A percentile compares a stretch with the other conserved stretches of the same genome.
Evolutionary conservation across 371 early-diverging fungal genomes (phyloP).

Genomic region (Amoeboaphelidium protococcarum): DNA sequence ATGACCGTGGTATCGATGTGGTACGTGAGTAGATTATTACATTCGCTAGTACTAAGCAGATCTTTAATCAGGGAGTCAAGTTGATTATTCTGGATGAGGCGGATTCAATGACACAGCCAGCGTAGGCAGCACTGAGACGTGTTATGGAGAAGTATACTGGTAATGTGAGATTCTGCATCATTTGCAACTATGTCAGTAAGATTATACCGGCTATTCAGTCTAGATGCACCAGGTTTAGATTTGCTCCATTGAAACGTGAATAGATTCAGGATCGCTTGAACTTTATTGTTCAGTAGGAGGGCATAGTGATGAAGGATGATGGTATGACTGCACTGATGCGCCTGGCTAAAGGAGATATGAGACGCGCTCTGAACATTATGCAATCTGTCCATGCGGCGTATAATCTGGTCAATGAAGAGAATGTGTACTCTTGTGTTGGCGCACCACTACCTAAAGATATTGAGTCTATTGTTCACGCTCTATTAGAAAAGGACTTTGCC

Average conservation of each 20-base stretch:
- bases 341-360: conserved; percentile 83
- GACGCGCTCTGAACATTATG: conserved; percentile 75
- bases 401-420: conserved; percentile 35
- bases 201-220: conserved; percentile 96
- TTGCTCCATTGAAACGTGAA: conserved; percentile 54
- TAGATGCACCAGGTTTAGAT: conserved; percentile 92
- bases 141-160: conserved; percentile 95
- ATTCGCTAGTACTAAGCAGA: conserved; percentile 78
- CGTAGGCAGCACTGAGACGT: conserved; percentile 86
- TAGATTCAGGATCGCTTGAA: conserved; percentile 49
- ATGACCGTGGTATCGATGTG: conserved; percentile 98
- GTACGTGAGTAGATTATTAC: conserved; percentile 92
- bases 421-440: conserved; percentile 70
- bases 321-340: conserved; percentile 51
- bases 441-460: conserved; percentile 70
- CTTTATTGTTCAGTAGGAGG: conserved; percentile 38
- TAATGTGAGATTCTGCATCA: conserved; percentile 92
- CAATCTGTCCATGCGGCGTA: conserved; percentile 56
- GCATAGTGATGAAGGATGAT: conserved; percentile 38
- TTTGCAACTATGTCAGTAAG: conserved; percentile 94
- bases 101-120: conserved; percentile 89
- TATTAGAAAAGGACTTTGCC: conserved; percentile 46
- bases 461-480: conserved; percentile 39
- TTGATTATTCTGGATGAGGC: conserved; percentile 95
- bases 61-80: conserved; percentile 60